Percentiles rank a stretch among this genome's conserved stretches.
Evolutionary conservation across 805 yeast genomes (phyloP).

Genomic region (Tetrapisispora arboricola): DNA sequence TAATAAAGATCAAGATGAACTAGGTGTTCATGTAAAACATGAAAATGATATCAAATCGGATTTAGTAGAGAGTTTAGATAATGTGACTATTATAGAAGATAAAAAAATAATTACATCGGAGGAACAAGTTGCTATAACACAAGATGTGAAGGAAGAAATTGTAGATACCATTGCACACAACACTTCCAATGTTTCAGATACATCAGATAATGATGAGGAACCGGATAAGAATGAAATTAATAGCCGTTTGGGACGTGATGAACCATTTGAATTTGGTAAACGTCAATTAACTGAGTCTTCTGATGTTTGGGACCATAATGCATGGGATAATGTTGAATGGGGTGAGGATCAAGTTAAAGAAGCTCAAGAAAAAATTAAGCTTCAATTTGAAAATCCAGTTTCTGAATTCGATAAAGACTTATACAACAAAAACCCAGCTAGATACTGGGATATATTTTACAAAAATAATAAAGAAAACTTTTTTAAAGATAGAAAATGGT

Average conservation of each 20-base stretch:
- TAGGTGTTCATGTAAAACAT: conserved; percentile 3
- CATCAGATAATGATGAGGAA: background rate
- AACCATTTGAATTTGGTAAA: conserved; percentile 89
- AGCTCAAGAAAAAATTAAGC: conserved; percentile 63
- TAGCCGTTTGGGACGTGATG: conserved; percentile 62
- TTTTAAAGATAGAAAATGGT: conserved; percentile 94
- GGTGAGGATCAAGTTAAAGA: conserved; percentile 76
- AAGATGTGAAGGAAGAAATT: conserved; percentile 18
- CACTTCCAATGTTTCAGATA: conserved; percentile 12
- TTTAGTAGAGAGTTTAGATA: background rate
- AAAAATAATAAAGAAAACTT: conserved; percentile 85
- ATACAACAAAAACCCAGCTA: conserved; percentile 79
- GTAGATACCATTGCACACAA: conserved; percentile 18
- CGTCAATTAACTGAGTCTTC: conserved; percentile 59
- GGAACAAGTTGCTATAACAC: conserved; percentile 11
- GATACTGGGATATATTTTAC: conserved; percentile 92
- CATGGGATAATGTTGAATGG: conserved; percentile 96
- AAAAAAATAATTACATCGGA: conserved; percentile 2
- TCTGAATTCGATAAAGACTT: conserved; percentile 69
- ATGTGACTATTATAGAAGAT: conserved; percentile 5
- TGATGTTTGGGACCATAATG: conserved; percentile 87
- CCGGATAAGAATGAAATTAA: conserved; percentile 6
- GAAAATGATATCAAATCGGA: conserved; percentile 1
- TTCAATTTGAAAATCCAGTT: conserved; percentile 79
- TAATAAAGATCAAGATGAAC: background rate